phyloP scores from a whole-genome alignment of 1,284 basidiomycete species.

The Thelephora terrestris region DNA sequence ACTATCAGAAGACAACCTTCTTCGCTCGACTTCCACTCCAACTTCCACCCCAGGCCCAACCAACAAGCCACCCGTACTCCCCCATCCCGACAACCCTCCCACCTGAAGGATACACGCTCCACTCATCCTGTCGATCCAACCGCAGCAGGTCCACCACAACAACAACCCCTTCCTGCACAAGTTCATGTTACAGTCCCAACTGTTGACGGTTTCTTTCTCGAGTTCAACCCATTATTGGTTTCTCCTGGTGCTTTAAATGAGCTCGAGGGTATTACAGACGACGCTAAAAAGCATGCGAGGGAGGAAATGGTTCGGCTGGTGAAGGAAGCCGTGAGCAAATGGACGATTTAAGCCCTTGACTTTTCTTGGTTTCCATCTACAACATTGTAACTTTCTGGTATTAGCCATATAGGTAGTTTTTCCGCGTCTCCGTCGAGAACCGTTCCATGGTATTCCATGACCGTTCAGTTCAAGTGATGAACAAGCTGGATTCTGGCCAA shows the following conservation, averaged over 20 bases:
- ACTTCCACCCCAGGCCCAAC: neutral
- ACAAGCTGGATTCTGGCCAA: conserved; percentile 23
- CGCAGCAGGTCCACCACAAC: neutral
- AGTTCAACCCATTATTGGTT: conserved; percentile 67
- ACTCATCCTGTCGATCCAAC: neutral
- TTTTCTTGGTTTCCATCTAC: no score
- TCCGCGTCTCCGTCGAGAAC: no score
- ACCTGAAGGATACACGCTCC: neutral
- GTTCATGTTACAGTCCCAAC: conserved; percentile 53
- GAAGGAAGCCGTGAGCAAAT: conserved; percentile 60
- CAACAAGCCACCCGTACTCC: neutral
- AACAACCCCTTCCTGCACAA: neutral
- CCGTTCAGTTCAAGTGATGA: conserved; percentile 4
- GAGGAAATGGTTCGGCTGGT: conserved; percentile 63
- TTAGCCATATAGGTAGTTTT: no score
- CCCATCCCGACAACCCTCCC: neutral
- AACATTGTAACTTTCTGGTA: conserved; percentile 16
- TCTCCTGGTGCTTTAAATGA: conserved; percentile 60
- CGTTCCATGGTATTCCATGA: no score
- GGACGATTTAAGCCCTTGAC: conserved; percentile 35
- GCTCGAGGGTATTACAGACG: conserved; percentile 64
- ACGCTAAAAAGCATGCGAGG: conserved; percentile 70
- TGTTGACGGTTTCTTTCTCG: conserved; percentile 63
- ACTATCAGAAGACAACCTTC: conserved; percentile 33
- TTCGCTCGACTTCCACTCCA: neutral